Conservation (phyloP, 345 rosid genomes). For the Nephelium lappaceum region DNA sequence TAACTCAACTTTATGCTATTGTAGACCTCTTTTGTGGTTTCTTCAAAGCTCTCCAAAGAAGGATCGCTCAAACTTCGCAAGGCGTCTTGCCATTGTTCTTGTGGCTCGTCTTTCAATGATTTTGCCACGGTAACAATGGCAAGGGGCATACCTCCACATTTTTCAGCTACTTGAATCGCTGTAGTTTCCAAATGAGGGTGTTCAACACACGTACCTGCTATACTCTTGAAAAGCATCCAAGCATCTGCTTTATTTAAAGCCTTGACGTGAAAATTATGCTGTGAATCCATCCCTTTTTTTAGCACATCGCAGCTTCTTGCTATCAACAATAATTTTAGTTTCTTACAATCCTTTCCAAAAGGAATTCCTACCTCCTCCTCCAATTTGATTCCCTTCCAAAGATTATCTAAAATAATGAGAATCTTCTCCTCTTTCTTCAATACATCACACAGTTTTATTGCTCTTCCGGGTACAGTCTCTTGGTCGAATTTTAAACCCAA, state of each 20-base stretch:
- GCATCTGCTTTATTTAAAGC: not conserved
- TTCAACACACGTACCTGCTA: not conserved
- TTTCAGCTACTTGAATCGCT: not conserved
- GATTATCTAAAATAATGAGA: constrained; percentile 16
- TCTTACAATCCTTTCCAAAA: not conserved
- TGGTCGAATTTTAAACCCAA: not conserved
- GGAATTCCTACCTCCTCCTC: constrained; percentile 9
- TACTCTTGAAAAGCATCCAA: not conserved
- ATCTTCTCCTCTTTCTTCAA: not conserved
- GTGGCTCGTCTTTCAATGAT: no score
- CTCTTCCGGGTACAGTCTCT: constrained; percentile 1
- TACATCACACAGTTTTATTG: not conserved
- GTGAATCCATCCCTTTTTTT: not conserved
- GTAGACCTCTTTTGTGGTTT: not conserved
- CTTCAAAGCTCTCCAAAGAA: not conserved
- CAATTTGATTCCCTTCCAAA: not conserved
- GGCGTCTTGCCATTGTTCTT: no score
- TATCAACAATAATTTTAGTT: not conserved
- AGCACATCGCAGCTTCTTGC: not conserved
- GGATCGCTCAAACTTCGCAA: not conserved
- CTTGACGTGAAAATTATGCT: not conserved
- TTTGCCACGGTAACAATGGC: constrained; percentile 1
- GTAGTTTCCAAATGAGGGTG: not conserved
- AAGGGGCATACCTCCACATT: constrained; percentile 15
- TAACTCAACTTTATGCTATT: not conserved